Percentiles rank a stretch among this genome's conserved stretches.
Evolutionary conservation across 2,329 filamentous ascomycete genomes (phyloP).

Genomic region (Epichloe festucae): DNA sequence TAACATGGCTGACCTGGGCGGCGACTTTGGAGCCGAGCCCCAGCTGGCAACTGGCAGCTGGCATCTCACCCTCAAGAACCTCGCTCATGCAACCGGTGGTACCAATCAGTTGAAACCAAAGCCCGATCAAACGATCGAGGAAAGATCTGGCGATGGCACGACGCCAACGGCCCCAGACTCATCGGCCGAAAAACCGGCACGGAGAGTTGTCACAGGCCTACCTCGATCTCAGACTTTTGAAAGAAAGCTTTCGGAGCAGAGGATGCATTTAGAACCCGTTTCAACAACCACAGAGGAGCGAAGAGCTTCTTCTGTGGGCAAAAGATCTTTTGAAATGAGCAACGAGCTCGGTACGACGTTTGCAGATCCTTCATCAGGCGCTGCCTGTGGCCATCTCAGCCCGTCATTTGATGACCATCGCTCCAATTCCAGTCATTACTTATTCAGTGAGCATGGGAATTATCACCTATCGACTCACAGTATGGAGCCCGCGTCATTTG

Average conservation of each 20-base stretch:
- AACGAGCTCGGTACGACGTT: conserved; percentile 13
- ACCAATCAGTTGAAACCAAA: conserved; percentile 7
- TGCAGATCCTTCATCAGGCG: conserved; percentile 31
- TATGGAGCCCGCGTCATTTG: background rate
- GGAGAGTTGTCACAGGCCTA: conserved; percentile 63
- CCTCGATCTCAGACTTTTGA: conserved; percentile 69
- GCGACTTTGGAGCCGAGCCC: conserved; percentile 16
- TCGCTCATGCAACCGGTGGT: conserved; percentile 12
- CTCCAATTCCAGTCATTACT: background rate
- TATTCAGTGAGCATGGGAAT: background rate
- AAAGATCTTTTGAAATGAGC: conserved; percentile 11
- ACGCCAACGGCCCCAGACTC: background rate
- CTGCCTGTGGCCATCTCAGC: conserved; percentile 29
- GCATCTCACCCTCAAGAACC: conserved; percentile 17
- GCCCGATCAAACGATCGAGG: background rate
- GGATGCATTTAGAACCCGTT: conserved; percentile 57
- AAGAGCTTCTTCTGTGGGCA: conserved; percentile 56
- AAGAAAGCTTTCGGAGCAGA: conserved; percentile 68
- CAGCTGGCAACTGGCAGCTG: conserved; percentile 14
- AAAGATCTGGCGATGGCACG: background rate
- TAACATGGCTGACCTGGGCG: conserved; percentile 21
- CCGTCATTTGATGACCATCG: background rate
- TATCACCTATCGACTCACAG: background rate
- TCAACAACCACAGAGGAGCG: conserved; percentile 52
- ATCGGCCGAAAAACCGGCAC: conserved; percentile 10